Evolutionary conservation across 257 asterid genomes (phyloP).

Genomic region (Mentha longifolia): DNA sequence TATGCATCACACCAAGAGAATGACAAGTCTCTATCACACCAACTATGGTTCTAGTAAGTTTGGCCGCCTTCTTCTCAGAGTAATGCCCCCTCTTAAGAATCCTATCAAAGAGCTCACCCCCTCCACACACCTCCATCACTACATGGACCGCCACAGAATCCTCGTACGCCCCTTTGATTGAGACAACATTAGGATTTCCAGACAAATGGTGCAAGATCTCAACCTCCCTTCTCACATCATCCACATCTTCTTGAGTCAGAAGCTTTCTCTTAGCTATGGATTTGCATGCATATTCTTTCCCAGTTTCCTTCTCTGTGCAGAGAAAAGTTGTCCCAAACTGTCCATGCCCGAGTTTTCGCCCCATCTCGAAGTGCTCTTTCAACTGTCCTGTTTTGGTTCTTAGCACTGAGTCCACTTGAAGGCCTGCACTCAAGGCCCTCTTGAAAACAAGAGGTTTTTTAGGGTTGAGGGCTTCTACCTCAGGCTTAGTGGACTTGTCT

Average conservation of each 20-base stretch:
- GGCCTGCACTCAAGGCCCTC: conserved; percentile 69
- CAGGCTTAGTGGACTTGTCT: conserved; percentile 25
- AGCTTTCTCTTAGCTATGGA: conserved; percentile 78
- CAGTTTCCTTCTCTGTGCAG: conserved; percentile 61
- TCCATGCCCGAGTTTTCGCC: conserved; percentile 80
- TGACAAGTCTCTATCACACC: conserved; percentile 84
- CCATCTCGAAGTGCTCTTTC: conserved; percentile 64
- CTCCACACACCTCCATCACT: conserved; percentile 83
- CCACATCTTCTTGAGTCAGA: conserved; percentile 69
- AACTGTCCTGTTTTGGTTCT: conserved; percentile 69
- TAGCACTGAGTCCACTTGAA: conserved; percentile 70
- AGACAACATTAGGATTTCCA: conserved; percentile 65
- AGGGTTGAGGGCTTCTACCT: conserved; percentile 28
- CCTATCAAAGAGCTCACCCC: conserved; percentile 92
- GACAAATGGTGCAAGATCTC: conserved; percentile 92
- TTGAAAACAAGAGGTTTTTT: conserved; percentile 44
- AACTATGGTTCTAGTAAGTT: conserved; percentile 78
- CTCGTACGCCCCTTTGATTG: conserved; percentile 79
- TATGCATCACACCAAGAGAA: too few species aligned
- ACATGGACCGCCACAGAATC: conserved; percentile 83
- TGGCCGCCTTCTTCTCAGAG: conserved; percentile 87
- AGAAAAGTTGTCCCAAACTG: conserved; percentile 82
- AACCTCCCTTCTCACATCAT: conserved; percentile 88
- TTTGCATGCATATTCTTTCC: conserved; percentile 79
- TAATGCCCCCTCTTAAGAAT: conserved; percentile 85